Evolutionary conservation across 257 asterid genomes (phyloP).

Genomic region (Ehretia macrophylla): DNA sequence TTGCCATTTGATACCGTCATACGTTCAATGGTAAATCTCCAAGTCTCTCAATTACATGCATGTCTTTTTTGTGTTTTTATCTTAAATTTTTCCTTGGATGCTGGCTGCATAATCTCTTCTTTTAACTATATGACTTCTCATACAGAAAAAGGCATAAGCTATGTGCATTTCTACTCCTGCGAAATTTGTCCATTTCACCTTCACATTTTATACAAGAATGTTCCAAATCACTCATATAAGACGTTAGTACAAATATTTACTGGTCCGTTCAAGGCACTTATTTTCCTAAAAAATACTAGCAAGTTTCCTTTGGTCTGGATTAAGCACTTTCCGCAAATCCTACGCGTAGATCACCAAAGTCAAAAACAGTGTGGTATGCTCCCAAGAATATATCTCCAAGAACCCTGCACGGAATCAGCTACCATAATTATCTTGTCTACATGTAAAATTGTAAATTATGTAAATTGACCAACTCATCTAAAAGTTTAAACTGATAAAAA

Average conservation of each 20-base stretch:
- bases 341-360: conserved; percentile 26
- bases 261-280: not conserved
- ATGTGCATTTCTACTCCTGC: too few species aligned
- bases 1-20: too few species aligned
- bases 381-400: conserved; percentile 31
- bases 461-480: not conserved
- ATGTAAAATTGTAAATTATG: not conserved
- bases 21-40: too few species aligned
- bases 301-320: not conserved
- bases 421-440: not conserved
- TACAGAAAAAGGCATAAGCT: too few species aligned
- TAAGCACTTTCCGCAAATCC: conserved; percentile 33
- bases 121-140: too few species aligned
- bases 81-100: too few species aligned
- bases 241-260: not conserved
- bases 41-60: too few species aligned
- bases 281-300: not conserved
- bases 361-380: conserved; percentile 33
- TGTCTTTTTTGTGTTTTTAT: too few species aligned
- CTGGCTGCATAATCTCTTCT: too few species aligned
- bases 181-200: too few species aligned
- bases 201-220: not conserved
- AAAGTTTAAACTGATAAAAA: not conserved
- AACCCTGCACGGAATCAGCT: conserved; percentile 22
- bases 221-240: too few species aligned